A percentile compares a stretch with the other conserved stretches of the same genome.
phyloP scores from a whole-genome alignment of 73 alveolate genomes.

The Tetrahymena borealis region DNA sequence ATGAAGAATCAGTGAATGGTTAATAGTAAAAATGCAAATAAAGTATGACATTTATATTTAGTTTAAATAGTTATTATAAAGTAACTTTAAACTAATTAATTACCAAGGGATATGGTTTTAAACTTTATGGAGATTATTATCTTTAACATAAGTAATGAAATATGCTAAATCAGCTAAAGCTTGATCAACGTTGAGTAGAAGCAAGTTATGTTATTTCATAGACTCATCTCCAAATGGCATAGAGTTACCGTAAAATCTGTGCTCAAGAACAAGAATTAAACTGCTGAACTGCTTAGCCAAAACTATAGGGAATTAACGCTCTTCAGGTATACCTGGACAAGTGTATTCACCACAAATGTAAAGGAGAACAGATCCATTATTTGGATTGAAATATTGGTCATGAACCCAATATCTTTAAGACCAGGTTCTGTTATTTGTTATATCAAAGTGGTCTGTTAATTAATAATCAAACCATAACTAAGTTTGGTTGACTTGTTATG shows the following conservation, averaged over 20 bases:
- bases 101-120: slow-evolving; percentile 14
- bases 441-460: slow-evolving; percentile 41
- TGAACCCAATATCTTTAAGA: slow-evolving; percentile 57
- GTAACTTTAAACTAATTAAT: neutral
- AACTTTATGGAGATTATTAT: slow-evolving; percentile 3
- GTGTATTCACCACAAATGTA: slow-evolving; percentile 79
- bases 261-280: slow-evolving; percentile 54
- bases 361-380: slow-evolving; percentile 58
- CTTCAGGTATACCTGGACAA: slow-evolving; percentile 41
- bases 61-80: neutral
- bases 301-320: slow-evolving; percentile 38
- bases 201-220: slow-evolving; percentile 27
- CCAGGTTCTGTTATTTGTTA: slow-evolving; percentile 37
- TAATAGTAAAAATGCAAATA: too few relatives aligned
- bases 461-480: slow-evolving; percentile 29
- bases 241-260: slow-evolving; percentile 63
- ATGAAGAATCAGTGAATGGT: too few relatives aligned
- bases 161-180: slow-evolving; percentile 67
- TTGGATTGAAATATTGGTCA: slow-evolving; percentile 35
- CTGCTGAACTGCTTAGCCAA: slow-evolving; percentile 46
- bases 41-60: too few relatives aligned
- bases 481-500: neutral
- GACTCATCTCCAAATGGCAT: slow-evolving; percentile 52
- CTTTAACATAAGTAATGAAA: slow-evolving; percentile 8
- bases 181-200: slow-evolving; percentile 47